Conservation (phyloP, 768 basidiomycete genomes). For the Suillus luteus region DNA sequence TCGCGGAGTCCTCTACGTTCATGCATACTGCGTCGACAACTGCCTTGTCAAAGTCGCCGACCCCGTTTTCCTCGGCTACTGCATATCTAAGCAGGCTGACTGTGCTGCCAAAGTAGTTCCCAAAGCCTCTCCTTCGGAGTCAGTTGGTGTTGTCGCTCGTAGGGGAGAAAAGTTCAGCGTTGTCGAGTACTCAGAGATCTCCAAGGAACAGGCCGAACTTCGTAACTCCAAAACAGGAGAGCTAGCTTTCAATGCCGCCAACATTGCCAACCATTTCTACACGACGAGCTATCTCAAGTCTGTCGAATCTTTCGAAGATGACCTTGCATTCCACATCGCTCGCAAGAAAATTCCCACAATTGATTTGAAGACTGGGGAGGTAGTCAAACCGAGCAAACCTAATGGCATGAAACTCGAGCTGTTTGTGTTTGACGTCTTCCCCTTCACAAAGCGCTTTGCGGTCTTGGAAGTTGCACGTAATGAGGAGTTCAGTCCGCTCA, state of each 20-base stretch:
- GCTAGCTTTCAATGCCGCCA: slow-evolving; percentile 89
- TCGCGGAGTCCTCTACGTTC: slow-evolving; percentile 84
- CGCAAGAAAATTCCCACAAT: slow-evolving; percentile 94
- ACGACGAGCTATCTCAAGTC: slow-evolving; percentile 79
- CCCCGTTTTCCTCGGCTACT: slow-evolving; percentile 95
- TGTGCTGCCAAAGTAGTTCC: slow-evolving; percentile 97
- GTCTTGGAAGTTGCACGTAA: slow-evolving; percentile 86
- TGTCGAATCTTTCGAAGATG: slow-evolving; percentile 79
- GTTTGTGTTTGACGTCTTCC: slow-evolving; percentile 99
- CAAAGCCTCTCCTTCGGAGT: slow-evolving; percentile 82
- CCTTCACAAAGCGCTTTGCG: slow-evolving; percentile 78
- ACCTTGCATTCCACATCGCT: slow-evolving; percentile 97
- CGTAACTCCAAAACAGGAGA: slow-evolving; percentile 70
- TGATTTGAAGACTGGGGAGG: slow-evolving; percentile 65
- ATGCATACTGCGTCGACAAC: slow-evolving; percentile 98
- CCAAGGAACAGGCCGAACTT: slow-evolving; percentile 80
- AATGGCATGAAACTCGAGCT: slow-evolving; percentile 99
- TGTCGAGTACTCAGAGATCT: slow-evolving; percentile 97
- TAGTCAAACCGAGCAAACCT: slow-evolving; percentile 81
- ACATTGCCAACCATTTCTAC: slow-evolving; percentile 99
- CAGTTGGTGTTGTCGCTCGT: slow-evolving; percentile 91
- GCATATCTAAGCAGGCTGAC: slow-evolving; percentile 84
- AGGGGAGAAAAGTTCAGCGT: slow-evolving; percentile 86
- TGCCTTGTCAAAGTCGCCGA: slow-evolving; percentile 97
- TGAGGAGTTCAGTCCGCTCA: slow-evolving; percentile 95